Percentiles rank a stretch among this genome's conserved stretches.
These are phyloP conservation scores for Aureobasidium sp. DNA, from an alignment of 2,329 filamentous ascomycete genomes.

Conservation along the genomic window DNA sequence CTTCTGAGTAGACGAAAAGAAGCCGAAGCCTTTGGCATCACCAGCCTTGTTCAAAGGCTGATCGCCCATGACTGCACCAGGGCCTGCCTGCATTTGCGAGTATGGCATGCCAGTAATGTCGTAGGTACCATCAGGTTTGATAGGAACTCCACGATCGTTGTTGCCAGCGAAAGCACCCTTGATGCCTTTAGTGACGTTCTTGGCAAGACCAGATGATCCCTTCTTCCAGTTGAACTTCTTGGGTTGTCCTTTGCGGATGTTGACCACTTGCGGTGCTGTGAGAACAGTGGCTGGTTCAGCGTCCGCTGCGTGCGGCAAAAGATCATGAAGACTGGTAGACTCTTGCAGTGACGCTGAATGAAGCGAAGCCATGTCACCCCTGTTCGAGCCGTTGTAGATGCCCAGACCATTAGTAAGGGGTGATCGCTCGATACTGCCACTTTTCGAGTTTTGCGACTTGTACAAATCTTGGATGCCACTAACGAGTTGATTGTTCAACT, in stretches of 20 bases:
- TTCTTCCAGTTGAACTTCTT: constrained; percentile 99
- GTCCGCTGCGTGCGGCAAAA: constrained; percentile 50
- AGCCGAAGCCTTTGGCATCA: constrained; percentile 25
- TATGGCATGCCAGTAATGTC: constrained; percentile 27
- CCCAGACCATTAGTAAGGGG: constrained; percentile 50
- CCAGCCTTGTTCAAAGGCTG: constrained; percentile 4
- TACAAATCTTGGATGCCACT: constrained; percentile 91
- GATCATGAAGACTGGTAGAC: constrained; percentile 12
- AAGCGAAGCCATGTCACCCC: constrained; percentile 25
- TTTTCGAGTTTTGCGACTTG: constrained; percentile 55
- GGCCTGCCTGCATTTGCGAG: constrained; percentile 24
- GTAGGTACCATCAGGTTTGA: constrained; percentile 24
- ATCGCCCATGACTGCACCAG: constrained; percentile 19
- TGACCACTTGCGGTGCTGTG: constrained; percentile 83
- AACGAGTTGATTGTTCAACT: constrained; percentile 92
- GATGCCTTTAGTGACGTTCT: constrained; percentile 88
- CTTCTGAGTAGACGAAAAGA: constrained; percentile 30
- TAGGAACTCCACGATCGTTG: constrained; percentile 18
- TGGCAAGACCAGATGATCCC: constrained; percentile 85
- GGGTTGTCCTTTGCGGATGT: constrained; percentile 85
- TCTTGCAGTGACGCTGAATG: constrained; percentile 14
- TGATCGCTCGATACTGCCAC: constrained; percentile 28
- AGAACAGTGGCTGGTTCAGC: constrained; percentile 52
- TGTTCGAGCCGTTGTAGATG: constrained; percentile 51
- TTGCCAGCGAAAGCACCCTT: constrained; percentile 72